Evolutionary conservation across 768 basidiomycete genomes (phyloP), one percentile per base, ranked within the genome.

Genomic region (Tricholoma sp.): DNA sequence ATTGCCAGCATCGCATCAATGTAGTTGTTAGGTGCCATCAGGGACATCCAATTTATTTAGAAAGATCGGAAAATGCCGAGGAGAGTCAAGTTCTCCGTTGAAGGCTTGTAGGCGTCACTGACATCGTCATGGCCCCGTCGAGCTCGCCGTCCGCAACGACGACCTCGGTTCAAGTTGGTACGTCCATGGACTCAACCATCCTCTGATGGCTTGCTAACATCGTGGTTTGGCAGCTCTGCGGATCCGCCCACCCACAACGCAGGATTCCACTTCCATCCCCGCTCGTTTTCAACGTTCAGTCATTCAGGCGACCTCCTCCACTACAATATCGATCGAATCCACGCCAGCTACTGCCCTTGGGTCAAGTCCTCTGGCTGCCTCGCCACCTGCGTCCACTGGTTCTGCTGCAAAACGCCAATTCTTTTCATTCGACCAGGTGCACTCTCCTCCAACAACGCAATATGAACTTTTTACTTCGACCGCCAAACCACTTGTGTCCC

Each of bases 401-500:
- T 71, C 81, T 29, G 77, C 76, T 46, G 76, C 78, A 57, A 94
- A 93, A 79, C 91, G 90, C 71, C 89, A 94, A 66, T 70, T 77
- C 55, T 99, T 97, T 71, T 84, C 84, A 52, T 99, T 96, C 70
- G 97, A 99, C 78, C 89, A 94, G 63, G 96, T 99, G 45, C 87
- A 97, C 67, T 80, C 84, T 2, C 94, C 91, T n/a, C 76, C 83
- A 27, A 85, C 90, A 34, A 88, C 86, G 0, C 97, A 99, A 69
- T 83, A 88, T 72, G 83, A 85, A 27, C 82, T 98, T 63, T 99
- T 92, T 72, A 86, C 86, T 29, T 80, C 81, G 5, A 95, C 94
- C 35, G 89, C 92, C 19, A 81, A 87, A 46, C 91, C 91, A 10
- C 87, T 96, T 67, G 80, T 95, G 60, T 82, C 85, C 27, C 88